A percentile compares a stretch with the other conserved stretches of the same genome.
phyloP scores from a whole-genome alignment of 2,329 filamentous ascomycete genomes.

The Xylaria sp. region DNA sequence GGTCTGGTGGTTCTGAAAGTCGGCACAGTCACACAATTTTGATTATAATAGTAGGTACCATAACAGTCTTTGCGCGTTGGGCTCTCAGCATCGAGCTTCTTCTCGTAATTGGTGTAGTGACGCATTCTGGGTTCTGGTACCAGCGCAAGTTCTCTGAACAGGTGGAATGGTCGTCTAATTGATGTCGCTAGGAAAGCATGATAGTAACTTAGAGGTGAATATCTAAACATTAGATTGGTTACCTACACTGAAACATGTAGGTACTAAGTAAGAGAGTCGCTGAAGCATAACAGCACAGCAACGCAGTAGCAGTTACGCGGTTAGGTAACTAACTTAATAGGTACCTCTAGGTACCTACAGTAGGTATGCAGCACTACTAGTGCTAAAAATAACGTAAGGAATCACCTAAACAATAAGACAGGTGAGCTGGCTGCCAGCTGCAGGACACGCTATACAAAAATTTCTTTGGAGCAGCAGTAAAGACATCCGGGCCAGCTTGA shows the following conservation, averaged over 20 bases:
- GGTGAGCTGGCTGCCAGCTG: background rate
- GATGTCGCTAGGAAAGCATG: background rate
- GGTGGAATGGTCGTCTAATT: background rate
- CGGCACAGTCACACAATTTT: constrained; percentile 60
- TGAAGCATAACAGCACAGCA: background rate
- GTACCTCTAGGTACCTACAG: too few species aligned
- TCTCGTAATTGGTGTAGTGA: constrained; percentile 15
- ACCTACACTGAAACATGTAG: too few species aligned
- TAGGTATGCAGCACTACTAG: too few species aligned
- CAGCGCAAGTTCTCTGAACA: background rate
- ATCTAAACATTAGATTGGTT: background rate
- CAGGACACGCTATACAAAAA: too few species aligned
- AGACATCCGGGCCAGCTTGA: background rate
- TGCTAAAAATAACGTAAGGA: too few species aligned
- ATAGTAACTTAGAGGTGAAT: background rate
- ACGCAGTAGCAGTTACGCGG: background rate
- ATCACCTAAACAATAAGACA: background rate
- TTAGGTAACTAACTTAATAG: too few species aligned
- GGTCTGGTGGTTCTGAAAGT: constrained; percentile 63
- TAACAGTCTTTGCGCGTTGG: constrained; percentile 7
- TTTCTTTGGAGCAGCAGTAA: background rate
- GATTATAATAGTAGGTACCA: constrained; percentile 54
- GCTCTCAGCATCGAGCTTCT: background rate
- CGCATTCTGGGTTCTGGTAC: background rate
- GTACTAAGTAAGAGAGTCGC: background rate